phyloP scores from a whole-genome alignment of 177 flowering plant genomes.

The Vitis hybrid region DNA sequence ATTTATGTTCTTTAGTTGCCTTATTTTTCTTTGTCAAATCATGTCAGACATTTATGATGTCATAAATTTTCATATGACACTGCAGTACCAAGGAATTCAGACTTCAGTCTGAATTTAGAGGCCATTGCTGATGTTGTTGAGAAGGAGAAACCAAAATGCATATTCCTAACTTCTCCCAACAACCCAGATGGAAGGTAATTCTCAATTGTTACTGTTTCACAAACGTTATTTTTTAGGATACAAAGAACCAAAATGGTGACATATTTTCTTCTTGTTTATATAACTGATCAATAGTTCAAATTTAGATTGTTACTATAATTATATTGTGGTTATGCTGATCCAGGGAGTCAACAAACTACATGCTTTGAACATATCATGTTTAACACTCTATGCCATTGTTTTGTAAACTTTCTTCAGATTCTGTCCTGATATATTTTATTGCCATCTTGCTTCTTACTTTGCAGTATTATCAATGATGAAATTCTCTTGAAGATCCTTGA shows the following conservation, averaged over 20 bases:
- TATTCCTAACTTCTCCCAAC: conserved; percentile 94
- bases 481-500: conserved; percentile 75
- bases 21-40: background rate
- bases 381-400: background rate
- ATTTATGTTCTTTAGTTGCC: background rate
- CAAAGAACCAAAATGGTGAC: no score
- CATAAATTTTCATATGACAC: conserved; percentile 5
- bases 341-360: no score
- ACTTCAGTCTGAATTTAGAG: conserved; percentile 80
- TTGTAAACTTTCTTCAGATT: background rate
- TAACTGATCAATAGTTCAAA: no score
- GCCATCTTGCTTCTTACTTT: conserved; percentile 9
- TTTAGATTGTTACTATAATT: no score
- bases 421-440: background rate
- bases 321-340: no score
- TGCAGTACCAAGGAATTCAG: conserved; percentile 78
- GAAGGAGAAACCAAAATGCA: conserved; percentile 88
- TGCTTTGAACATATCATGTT: no score
- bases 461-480: conserved; percentile 78
- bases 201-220: background rate
- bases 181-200: conserved; percentile 99
- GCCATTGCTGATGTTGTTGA: conserved; percentile 61
- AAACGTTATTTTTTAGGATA: background rate
- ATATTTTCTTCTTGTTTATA: no score
- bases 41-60: background rate